Conservation (phyloP, 495 filamentous ascomycete species). For the Hyaloscypha finlandica region DNA sequence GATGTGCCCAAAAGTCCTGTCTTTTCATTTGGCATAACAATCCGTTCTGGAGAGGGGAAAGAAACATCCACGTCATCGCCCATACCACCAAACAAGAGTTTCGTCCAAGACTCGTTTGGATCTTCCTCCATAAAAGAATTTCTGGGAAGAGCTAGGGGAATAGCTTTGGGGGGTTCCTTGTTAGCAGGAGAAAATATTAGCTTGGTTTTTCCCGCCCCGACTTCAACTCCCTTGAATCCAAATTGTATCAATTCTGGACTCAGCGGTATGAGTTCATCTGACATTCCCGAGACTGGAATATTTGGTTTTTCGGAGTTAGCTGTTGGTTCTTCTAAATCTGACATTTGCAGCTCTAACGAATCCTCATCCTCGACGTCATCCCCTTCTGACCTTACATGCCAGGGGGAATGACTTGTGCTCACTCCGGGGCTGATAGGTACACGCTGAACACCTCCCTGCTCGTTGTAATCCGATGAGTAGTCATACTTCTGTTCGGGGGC, state of each 20-base stretch:
- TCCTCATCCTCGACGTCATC: neutral
- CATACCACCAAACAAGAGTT: constrained; percentile 29
- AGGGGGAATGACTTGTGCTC: neutral
- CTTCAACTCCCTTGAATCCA: neutral
- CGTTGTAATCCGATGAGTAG: neutral
- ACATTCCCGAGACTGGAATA: neutral
- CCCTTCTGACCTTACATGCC: neutral
- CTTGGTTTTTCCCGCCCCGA: no score
- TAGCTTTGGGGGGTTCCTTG: neutral
- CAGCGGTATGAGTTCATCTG: neutral
- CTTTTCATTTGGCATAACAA: neutral
- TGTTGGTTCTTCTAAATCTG: neutral
- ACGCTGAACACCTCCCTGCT: neutral
- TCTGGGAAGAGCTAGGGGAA: neutral
- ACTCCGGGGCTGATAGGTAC: constrained; percentile 28
- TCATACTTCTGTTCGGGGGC: neutral
- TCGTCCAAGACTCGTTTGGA: constrained; percentile 28
- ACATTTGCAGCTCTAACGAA: neutral
- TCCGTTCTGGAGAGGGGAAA: neutral
- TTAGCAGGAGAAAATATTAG: neutral
- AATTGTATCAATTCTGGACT: neutral
- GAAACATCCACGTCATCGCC: constrained; percentile 8
- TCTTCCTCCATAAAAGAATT: constrained; percentile 6
- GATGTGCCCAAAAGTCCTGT: neutral
- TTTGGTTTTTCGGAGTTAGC: neutral